A percentile compares a stretch with the other conserved stretches of the same genome.
These are phyloP conservation scores for Populus alba DNA, from an alignment of 345 rosid genomes.

Conservation along the genomic window DNA sequence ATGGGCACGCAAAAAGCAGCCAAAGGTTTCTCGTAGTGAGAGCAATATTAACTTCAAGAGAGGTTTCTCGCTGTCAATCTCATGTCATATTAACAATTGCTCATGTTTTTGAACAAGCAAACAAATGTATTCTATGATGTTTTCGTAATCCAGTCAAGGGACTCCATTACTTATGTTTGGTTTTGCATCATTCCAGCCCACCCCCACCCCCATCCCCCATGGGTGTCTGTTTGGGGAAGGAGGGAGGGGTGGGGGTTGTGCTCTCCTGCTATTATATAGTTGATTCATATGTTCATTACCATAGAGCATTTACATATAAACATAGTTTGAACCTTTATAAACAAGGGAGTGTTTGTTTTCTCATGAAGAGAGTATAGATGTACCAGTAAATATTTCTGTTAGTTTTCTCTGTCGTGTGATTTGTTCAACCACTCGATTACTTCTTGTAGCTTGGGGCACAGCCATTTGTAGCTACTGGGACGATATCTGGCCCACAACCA, in stretches of 20 bases:
- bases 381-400: not conserved
- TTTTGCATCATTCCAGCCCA: too few species aligned
- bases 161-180: too few species aligned
- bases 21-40: not conserved
- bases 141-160: not conserved
- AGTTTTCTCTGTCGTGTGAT: not conserved
- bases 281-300: too few species aligned
- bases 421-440: conserved; percentile 4
- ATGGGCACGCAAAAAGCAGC: not conserved
- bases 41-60: not conserved
- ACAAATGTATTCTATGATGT: not conserved
- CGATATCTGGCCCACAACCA: conserved; percentile 60
- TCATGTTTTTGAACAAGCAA: not conserved
- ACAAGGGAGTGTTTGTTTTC: not conserved
- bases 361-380: not conserved
- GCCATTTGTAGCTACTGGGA: conserved; percentile 53
- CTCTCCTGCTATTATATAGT: too few species aligned
- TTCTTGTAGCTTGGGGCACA: conserved; percentile 46
- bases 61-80: not conserved
- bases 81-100: not conserved
- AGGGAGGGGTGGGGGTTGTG: too few species aligned
- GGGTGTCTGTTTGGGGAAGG: too few species aligned
- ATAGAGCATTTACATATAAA: too few species aligned
- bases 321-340: too few species aligned
- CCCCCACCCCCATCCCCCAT: too few species aligned